Conservation (phyloP, 2,329 filamentous ascomycete genomes). For the Hirsutella thompsonii region DNA sequence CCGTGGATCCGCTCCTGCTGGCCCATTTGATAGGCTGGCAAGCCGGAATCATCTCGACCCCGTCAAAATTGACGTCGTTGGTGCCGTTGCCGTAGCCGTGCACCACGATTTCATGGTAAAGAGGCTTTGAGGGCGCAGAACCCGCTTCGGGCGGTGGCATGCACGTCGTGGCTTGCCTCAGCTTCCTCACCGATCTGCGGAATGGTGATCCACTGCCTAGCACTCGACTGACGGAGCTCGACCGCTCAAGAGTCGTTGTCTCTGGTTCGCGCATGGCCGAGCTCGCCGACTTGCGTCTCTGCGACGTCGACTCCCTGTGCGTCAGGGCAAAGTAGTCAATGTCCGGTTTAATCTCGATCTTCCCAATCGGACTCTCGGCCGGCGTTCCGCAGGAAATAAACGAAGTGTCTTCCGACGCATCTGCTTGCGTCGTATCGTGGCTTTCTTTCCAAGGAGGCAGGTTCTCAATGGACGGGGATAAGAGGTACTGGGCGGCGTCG, state of each 20-base stretch:
- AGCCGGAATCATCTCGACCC: constrained; percentile 1
- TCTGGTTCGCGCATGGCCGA: constrained; percentile 5
- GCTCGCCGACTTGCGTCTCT: constrained; percentile 6
- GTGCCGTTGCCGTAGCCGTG: constrained; percentile 42
- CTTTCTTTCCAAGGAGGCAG: constrained; percentile 31
- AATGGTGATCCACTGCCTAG: constrained; percentile 20
- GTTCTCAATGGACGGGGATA: constrained; percentile 28
- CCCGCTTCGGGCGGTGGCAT: constrained; percentile 7
- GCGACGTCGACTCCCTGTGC: constrained; percentile 10
- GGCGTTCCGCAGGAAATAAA: constrained; percentile 6
- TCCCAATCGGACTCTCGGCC: constrained; percentile 3
- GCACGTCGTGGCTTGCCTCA: constrained; percentile 11
- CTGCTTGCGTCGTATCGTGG: constrained; percentile 15
- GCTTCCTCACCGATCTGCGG: constrained; percentile 19
- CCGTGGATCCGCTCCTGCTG: constrained; percentile 13
- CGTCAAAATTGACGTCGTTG: constrained; percentile 20
- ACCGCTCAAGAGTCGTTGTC: constrained; percentile 9
- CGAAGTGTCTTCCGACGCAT: constrained; percentile 7
- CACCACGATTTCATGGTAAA: constrained; percentile 38
- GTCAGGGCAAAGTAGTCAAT: constrained; percentile 40
- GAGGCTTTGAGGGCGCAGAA: constrained; percentile 7
- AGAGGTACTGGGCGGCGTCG: constrained; percentile 42
- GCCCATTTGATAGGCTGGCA: constrained; percentile 7
- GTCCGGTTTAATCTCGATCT: constrained; percentile 38
- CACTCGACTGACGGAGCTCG: constrained; percentile 16